Evolutionary conservation across 306 rosid genomes (phyloP).

Genomic region (Sesbania bispinosa): DNA sequence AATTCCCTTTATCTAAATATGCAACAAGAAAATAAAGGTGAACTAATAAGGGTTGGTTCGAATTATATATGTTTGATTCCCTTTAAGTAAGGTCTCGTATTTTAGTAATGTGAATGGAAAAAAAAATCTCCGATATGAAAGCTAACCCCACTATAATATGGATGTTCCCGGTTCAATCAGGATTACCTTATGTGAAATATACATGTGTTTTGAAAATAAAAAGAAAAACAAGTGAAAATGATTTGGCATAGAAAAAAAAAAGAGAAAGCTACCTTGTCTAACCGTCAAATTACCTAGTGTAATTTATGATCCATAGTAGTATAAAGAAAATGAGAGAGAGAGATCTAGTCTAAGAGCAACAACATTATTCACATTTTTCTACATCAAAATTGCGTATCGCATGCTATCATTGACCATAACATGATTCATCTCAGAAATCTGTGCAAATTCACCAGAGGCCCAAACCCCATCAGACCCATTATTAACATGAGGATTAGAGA

Average conservation of each 20-base stretch:
- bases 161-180: too few species aligned
- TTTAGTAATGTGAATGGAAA: too few species aligned
- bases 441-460: slow-evolving; percentile 57
- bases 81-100: too few species aligned
- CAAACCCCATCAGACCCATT: slow-evolving; percentile 66
- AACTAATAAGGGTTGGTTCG: too few species aligned
- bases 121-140: too few species aligned
- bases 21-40: too few species aligned
- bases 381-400: slow-evolving; percentile 90
- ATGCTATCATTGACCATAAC: slow-evolving; percentile 83
- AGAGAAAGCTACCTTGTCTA: background rate
- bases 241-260: too few species aligned
- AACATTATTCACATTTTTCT: slow-evolving; percentile 5
- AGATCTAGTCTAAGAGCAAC: background rate
- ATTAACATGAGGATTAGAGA: slow-evolving; percentile 50
- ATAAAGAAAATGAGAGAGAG: background rate
- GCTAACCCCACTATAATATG: too few species aligned
- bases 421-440: slow-evolving; percentile 72
- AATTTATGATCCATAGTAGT: background rate
- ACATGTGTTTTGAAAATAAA: background rate
- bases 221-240: too few species aligned
- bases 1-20: too few species aligned
- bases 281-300: background rate
- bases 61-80: too few species aligned
- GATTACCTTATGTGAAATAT: too few species aligned